Conservation (phyloP, 108 stramenopile species). For the Skeletonema marinoi region DNA sequence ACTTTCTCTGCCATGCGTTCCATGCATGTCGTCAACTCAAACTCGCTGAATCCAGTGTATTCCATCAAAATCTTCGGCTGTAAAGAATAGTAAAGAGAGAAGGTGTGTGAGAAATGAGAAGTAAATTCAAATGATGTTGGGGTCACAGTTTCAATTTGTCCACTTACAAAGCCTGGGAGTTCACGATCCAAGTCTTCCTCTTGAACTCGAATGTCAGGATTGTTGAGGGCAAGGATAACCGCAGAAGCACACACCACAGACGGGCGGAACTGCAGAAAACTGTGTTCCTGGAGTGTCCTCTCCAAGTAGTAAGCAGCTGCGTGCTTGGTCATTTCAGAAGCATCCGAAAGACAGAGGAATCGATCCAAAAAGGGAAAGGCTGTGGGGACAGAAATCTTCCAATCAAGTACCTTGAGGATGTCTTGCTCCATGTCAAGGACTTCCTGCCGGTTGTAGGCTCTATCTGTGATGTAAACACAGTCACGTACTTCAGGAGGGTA, state of each 20-base stretch:
- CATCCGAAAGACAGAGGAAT: slow-evolving; percentile 67
- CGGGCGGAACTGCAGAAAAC: slow-evolving; percentile 83
- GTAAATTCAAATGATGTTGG: background rate
- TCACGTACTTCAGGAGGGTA: slow-evolving; percentile 98
- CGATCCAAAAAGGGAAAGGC: slow-evolving; percentile 92
- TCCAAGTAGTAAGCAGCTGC: slow-evolving; percentile 92
- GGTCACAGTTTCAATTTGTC: background rate
- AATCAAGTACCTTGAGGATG: slow-evolving; percentile 86
- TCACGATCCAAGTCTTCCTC: slow-evolving; percentile 29
- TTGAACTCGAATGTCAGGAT: slow-evolving; percentile 33
- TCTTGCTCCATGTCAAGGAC: slow-evolving; percentile 96
- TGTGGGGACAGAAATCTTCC: slow-evolving; percentile 92
- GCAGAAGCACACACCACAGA: slow-evolving; percentile 88
- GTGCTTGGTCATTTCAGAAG: slow-evolving; percentile 54
- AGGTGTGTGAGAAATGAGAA: background rate
- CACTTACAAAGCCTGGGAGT: slow-evolving; percentile 43
- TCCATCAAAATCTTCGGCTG: slow-evolving; percentile 59
- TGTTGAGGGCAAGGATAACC: slow-evolving; percentile 83
- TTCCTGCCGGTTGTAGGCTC: slow-evolving; percentile 84
- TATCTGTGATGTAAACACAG: slow-evolving; percentile 97
- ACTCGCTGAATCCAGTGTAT: slow-evolving; percentile 64
- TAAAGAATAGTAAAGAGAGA: background rate
- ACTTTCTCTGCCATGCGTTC: slow-evolving; percentile 54
- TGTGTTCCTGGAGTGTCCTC: slow-evolving; percentile 94
- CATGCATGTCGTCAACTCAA: slow-evolving; percentile 31